phyloP scores from a whole-genome alignment of 2,329 filamentous ascomycete genomes.

The Zelopaecilomyces penicillatus region DNA sequence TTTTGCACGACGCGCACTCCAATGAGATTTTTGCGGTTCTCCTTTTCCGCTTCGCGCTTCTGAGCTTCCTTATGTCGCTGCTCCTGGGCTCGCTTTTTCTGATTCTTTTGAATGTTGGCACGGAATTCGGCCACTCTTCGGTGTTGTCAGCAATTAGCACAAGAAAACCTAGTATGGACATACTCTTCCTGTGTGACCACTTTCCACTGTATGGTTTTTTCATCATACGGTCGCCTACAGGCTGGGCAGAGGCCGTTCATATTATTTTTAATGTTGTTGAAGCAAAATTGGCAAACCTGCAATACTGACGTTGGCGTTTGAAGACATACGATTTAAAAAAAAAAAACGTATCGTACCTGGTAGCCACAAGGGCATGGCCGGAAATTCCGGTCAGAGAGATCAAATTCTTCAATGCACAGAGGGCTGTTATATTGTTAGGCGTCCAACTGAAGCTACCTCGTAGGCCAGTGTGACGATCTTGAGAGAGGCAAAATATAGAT shows the following conservation, averaged over 20 bases:
- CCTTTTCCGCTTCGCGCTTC: conserved; percentile 90
- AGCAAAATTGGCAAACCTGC: conserved; percentile 98
- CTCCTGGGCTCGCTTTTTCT: conserved; percentile 79
- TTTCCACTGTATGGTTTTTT: conserved; percentile 95
- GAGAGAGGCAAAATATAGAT: too few relatives aligned
- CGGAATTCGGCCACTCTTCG: conserved; percentile 64
- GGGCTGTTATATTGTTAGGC: conserved; percentile 50
- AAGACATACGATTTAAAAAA: not conserved
- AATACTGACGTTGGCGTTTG: not conserved
- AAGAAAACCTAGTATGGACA: conserved; percentile 24
- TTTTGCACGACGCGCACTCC: conserved; percentile 96
- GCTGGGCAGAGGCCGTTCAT: conserved; percentile 98
- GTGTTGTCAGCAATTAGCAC: conserved; percentile 5
- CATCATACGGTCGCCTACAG: conserved; percentile 89
- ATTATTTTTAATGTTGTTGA: conserved; percentile 98
- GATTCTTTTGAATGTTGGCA: conserved; percentile 76
- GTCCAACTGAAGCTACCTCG: not conserved
- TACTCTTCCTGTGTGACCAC: conserved; percentile 93
- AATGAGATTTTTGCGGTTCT: conserved; percentile 91
- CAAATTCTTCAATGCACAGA: conserved; percentile 97
- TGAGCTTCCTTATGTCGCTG: conserved; percentile 89
- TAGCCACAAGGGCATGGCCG: conserved; percentile 95
- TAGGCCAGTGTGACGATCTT: not conserved
- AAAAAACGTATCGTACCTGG: conserved; percentile 56
- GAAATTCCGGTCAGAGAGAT: conserved; percentile 95